Conservation (phyloP, 1,284 basidiomycete genomes). For the Heterobasidion annosum region DNA sequence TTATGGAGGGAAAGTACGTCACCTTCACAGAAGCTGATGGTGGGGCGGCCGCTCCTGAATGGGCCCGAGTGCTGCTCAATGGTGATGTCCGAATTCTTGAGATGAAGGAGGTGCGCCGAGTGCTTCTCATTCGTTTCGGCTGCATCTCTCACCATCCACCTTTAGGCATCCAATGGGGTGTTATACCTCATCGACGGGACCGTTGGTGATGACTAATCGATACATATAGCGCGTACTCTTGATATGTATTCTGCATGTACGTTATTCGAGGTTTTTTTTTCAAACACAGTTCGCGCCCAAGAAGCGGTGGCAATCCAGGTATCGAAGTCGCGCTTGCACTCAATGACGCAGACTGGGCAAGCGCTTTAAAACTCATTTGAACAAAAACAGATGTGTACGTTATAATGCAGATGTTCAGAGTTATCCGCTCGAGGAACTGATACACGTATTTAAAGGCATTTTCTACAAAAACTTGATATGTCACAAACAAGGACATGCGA, state of each 20-base stretch:
- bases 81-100: conserved; percentile 40
- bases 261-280: not conserved
- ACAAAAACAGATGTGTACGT: no score
- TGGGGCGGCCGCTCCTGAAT: conserved; percentile 30
- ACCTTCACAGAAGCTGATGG: conserved; percentile 33
- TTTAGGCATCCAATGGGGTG: conserved; percentile 59
- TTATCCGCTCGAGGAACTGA: no score
- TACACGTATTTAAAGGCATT: no score
- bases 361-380: no score
- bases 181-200: conserved; percentile 66
- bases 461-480: no score
- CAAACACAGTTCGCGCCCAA: no score
- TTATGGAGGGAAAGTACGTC: conserved; percentile 46
- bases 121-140: conserved; percentile 1
- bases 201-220: conserved; percentile 27
- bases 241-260: not conserved
- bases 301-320: no score
- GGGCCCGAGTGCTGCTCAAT: conserved; percentile 48
- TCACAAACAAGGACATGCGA: no score
- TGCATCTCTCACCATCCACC: conserved; percentile 3
- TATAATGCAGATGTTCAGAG: no score
- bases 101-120: conserved; percentile 43
- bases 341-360: no score
- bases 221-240: not conserved
- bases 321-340: no score